Percentiles rank a stretch among this genome's conserved stretches.
These are phyloP conservation scores for Aspergillus glaucus DNA, from an alignment of 2,329 filamentous ascomycete genomes.

Conservation along the genomic window DNA sequence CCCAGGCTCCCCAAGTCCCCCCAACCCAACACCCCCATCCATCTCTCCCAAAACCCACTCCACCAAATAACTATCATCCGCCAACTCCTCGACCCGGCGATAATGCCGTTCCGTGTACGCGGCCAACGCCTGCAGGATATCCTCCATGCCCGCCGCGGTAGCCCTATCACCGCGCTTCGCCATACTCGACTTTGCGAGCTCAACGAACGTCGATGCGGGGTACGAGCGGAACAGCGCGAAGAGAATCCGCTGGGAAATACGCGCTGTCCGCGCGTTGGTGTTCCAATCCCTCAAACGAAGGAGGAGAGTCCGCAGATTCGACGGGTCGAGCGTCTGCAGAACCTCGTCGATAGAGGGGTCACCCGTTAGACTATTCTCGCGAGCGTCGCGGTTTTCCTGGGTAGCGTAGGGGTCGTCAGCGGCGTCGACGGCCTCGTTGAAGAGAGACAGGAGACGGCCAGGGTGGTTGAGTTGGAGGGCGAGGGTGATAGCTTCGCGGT, in stretches of 20 bases:
- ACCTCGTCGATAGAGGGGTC: slow-evolving; percentile 68
- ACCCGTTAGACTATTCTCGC: slow-evolving; percentile 37
- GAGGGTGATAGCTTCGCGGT: slow-evolving; percentile 85
- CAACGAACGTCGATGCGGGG: slow-evolving; percentile 69
- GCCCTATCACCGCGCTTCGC: slow-evolving; percentile 26
- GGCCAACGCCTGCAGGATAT: slow-evolving; percentile 78
- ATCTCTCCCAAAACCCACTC: slow-evolving; percentile 92
- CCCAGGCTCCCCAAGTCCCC: slow-evolving; percentile 22
- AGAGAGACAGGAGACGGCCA: slow-evolving; percentile 73
- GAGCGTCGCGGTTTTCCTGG: slow-evolving; percentile 26
- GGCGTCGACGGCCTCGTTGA: slow-evolving; percentile 68
- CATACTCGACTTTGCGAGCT: slow-evolving; percentile 46
- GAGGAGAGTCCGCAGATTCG: slow-evolving; percentile 78
- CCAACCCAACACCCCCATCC: slow-evolving; percentile 59
- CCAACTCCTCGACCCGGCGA: slow-evolving; percentile 76
- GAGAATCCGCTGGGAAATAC: slow-evolving; percentile 78
- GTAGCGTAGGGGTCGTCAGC: slow-evolving; percentile 55
- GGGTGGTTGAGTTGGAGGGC: slow-evolving; percentile 93
- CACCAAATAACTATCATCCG: slow-evolving; percentile 89
- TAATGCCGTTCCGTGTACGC: slow-evolving; percentile 94
- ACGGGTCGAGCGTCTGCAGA: slow-evolving; percentile 68
- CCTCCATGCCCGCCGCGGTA: slow-evolving; percentile 60
- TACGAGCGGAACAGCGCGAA: slow-evolving; percentile 75
- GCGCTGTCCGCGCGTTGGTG: slow-evolving; percentile 81
- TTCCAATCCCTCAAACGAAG: slow-evolving; percentile 91